Evolutionary conservation across 306 rosid genomes (phyloP).

Genomic region (Cicer judaicum): DNA sequence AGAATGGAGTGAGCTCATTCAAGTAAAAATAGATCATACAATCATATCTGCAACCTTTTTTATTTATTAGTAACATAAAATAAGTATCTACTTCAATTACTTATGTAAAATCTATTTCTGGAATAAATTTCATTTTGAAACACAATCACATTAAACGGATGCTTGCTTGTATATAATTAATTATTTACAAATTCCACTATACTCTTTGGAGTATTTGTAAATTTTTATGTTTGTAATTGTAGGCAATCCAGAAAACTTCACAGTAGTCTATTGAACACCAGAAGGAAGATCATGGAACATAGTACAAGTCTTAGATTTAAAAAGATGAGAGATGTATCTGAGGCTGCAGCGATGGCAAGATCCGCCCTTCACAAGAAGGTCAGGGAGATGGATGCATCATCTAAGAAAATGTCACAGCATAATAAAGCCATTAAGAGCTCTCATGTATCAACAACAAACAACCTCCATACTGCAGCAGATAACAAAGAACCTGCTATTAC

Average conservation of each 20-base stretch:
- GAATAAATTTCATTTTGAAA: slow-evolving; percentile 26
- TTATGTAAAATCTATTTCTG: neutral
- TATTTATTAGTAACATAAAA: neutral
- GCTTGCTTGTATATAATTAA: slow-evolving; percentile 26
- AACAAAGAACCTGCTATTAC: slow-evolving; percentile 45
- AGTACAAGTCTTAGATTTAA: slow-evolving; percentile 52
- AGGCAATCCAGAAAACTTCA: slow-evolving; percentile 79
- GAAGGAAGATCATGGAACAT: slow-evolving; percentile 68
- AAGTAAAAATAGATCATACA: slow-evolving; percentile 21
- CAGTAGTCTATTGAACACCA: slow-evolving; percentile 60
- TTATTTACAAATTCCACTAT: slow-evolving; percentile 33
- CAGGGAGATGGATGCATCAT: slow-evolving; percentile 60
- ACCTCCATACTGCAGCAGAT: slow-evolving; percentile 40
- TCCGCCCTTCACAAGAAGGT: slow-evolving; percentile 77
- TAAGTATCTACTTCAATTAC: slow-evolving; percentile 9
- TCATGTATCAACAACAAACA: slow-evolving; percentile 43
- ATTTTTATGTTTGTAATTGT: slow-evolving; percentile 41
- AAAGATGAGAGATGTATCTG: slow-evolving; percentile 71
- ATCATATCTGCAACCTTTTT: slow-evolving; percentile 11
- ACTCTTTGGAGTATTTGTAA: slow-evolving; percentile 28
- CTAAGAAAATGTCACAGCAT: slow-evolving; percentile 52
- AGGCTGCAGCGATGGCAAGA: slow-evolving; percentile 77
- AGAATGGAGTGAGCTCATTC: slow-evolving; percentile 37
- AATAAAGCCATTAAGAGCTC: slow-evolving; percentile 46
- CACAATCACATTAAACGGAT: slow-evolving; percentile 1